Base-by-base conservation (phyloP, 805 yeast species). In the Kluyveromyces wickerhamii region DNA sequence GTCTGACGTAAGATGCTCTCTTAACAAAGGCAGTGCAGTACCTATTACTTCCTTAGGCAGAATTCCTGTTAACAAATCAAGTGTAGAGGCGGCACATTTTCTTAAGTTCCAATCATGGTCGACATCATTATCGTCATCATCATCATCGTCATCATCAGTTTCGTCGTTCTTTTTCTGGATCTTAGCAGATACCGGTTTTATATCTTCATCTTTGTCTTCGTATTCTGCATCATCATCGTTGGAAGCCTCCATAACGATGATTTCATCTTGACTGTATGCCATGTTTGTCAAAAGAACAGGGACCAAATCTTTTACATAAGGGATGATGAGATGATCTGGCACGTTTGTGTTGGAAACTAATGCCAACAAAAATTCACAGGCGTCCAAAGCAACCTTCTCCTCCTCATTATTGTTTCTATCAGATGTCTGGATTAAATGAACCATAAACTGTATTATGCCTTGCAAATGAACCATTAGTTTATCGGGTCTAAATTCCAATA, bases 11-110 rank as follows among this genome's bases (percentile, higher is more conserved):
- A 92, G 74, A 35, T 77, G 73, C 29, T 74, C 77, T 56, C 83
- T 79, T 38, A 92, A 65, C 10, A 78, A 62, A 2, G 98, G 96
- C 42, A 89, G 68, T 1, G 84, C 69, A 9, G 73, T 65, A 16
- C 67, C 65, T 29, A 89, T 63, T 3, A 85, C 88, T 38, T 73
- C 75, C 9, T 66, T 68, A 0, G 96, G 88, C 37, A 71, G 68
- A 26, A 68, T 67, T 17, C 77, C 65, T 1, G 96, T 81, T 37
- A 92, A 61, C 1, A 79, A 71, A 54, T 92, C 98, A 27, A 92
- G 66, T 0, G 96, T 81, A 4, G 96, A 92, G 3, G 97, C 97
- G 4, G 95, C 71, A 58, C 97, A 89, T 60, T 89, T 89, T 51
- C 98, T 71, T 39, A 92, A 61, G 49, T 79, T 86, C 98, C 98